Conservation (phyloP, 441 rosid species). For the Eruca vesicaria region DNA sequence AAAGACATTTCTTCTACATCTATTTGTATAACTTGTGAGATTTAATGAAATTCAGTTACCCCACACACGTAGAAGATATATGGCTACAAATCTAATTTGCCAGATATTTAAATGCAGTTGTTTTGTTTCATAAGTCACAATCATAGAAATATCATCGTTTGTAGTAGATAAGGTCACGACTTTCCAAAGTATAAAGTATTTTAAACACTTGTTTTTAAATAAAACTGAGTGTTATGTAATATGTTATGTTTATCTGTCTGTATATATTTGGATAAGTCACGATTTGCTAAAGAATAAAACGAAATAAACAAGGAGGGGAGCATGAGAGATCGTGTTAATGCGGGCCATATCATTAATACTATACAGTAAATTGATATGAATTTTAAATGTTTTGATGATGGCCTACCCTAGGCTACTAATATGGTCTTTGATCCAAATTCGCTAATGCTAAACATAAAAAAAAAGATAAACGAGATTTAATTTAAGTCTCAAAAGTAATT, state of each 20-base stretch:
- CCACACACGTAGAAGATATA: not conserved
- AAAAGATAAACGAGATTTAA: no score
- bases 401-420: not conserved
- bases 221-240: not conserved
- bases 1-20: not conserved
- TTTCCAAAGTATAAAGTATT: not conserved
- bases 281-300: not conserved
- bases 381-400: not conserved
- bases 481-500: no score
- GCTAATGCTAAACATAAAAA: no score
- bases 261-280: constrained; percentile 22
- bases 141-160: not conserved
- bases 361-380: not conserved
- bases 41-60: not conserved
- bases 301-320: not conserved
- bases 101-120: not conserved
- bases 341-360: not conserved
- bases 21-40: not conserved
- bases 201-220: not conserved
- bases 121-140: not conserved
- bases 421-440: not conserved
- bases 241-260: not conserved
- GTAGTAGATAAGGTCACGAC: not conserved
- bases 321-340: constrained; percentile 18
- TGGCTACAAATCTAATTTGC: not conserved